phyloP scores from a whole-genome alignment of 1,139 yeast genomes.

The Zygotorulaspora mrakii region DNA sequence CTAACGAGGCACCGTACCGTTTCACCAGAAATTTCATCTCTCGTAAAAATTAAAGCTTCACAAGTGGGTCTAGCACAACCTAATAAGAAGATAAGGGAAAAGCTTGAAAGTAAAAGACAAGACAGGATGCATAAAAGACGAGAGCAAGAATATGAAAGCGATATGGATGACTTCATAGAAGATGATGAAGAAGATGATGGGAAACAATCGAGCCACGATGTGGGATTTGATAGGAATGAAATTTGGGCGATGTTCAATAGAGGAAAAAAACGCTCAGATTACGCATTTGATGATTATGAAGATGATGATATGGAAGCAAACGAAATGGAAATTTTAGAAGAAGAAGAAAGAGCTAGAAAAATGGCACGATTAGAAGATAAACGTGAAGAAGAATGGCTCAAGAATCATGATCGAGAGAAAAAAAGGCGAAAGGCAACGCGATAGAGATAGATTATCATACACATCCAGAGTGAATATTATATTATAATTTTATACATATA shows the following conservation, averaged over 20 bases:
- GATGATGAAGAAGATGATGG: conserved; percentile 51
- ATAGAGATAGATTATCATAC: conserved; percentile 3
- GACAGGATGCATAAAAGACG: conserved; percentile 8
- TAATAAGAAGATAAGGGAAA: conserved; percentile 24
- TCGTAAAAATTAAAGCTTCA: conserved; percentile 12
- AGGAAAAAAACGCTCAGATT: conserved; percentile 50
- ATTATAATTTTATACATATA: neutral
- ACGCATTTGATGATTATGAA: conserved; percentile 42
- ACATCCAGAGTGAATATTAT: neutral
- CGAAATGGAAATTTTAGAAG: conserved; percentile 79
- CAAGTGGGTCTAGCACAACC: conserved; percentile 25
- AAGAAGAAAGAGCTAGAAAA: conserved; percentile 63
- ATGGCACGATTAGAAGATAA: conserved; percentile 65
- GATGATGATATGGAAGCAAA: conserved; percentile 89
- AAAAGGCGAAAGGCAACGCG: conserved; percentile 18
- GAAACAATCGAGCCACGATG: conserved; percentile 24
- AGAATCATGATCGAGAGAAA: conserved; percentile 46
- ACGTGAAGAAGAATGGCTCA: conserved; percentile 57
- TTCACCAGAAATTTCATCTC: neutral
- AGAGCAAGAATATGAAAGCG: conserved; percentile 31
- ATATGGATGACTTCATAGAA: conserved; percentile 50
- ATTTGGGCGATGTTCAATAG: conserved; percentile 83
- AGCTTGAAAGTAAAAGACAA: conserved; percentile 17
- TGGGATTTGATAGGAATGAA: conserved; percentile 73
- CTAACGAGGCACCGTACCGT: neutral